A percentile compares a stretch with the other conserved stretches of the same genome.
Conservation (phyloP, 192 early-diverging fungal species). For the Allomyces macrogynus region DNA sequence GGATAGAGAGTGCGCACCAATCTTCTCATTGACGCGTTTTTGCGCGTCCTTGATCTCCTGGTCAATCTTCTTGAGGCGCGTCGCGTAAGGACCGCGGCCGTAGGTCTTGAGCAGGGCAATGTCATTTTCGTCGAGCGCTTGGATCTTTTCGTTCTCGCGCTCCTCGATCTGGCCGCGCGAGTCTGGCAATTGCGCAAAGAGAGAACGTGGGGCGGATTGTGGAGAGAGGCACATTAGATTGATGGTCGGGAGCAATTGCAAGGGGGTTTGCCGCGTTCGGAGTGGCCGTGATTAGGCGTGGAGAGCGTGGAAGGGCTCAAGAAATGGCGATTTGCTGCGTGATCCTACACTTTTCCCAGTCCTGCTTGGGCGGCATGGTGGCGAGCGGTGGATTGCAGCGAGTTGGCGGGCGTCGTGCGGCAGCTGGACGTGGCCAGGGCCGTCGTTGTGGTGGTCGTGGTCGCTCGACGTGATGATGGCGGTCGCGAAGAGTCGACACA, state of each 20-base stretch:
- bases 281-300: no score
- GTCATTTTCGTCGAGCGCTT: slow-evolving; percentile 73
- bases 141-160: no score
- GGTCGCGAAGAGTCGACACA: no score
- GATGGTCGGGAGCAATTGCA: neutral
- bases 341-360: slow-evolving; percentile 91
- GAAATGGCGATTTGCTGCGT: neutral
- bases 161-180: slow-evolving; percentile 2
- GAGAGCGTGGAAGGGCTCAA: neutral
- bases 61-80: slow-evolving; percentile 83
- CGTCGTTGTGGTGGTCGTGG: no score
- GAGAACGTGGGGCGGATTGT: slow-evolving; percentile 11
- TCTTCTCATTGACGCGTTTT: slow-evolving; percentile 96
- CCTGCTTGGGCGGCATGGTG: slow-evolving; percentile 67
- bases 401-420: no score
- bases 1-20: slow-evolving; percentile 32
- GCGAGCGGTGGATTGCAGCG: neutral
- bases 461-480: no score
- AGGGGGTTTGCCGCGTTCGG: neutral
- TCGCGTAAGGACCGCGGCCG: slow-evolving; percentile 93
- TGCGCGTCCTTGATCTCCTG: slow-evolving; percentile 91
- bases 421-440: no score
- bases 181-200: slow-evolving; percentile 21
- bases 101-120: slow-evolving; percentile 86
- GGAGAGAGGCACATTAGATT: neutral